Evolutionary conservation across 1,284 basidiomycete genomes (phyloP).

Genomic region (Boletus semigastroideus): DNA sequence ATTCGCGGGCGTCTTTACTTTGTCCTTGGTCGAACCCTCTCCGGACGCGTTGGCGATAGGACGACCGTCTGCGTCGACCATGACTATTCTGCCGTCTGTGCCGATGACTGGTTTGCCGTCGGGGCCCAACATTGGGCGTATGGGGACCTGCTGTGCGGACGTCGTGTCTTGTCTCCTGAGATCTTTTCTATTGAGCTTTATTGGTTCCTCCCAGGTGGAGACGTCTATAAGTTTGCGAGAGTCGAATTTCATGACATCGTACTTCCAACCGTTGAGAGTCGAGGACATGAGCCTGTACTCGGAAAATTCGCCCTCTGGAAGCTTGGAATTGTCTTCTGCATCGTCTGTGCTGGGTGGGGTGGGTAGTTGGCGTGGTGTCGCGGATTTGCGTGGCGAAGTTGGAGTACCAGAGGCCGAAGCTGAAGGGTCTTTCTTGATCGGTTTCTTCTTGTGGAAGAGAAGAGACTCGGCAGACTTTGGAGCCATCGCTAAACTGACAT

Average conservation of each 20-base stretch:
- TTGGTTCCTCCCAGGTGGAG: slow-evolving; percentile 61
- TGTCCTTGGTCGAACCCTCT: slow-evolving; percentile 41
- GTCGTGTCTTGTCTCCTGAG: slow-evolving; percentile 51
- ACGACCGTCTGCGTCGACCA: slow-evolving; percentile 75
- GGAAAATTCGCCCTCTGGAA: slow-evolving; percentile 61
- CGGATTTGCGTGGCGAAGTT: slow-evolving; percentile 29
- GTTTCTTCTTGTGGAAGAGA: slow-evolving; percentile 36
- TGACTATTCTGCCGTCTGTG: slow-evolving; percentile 69
- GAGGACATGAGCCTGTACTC: slow-evolving; percentile 77
- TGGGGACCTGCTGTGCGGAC: slow-evolving; percentile 45
- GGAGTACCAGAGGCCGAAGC: slow-evolving; percentile 7
- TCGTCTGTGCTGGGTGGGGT: slow-evolving; percentile 37
- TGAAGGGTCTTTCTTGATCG: slow-evolving; percentile 23
- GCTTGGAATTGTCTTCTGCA: slow-evolving; percentile 47
- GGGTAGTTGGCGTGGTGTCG: slow-evolving; percentile 32
- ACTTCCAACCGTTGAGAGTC: slow-evolving; percentile 78
- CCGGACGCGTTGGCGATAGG: slow-evolving; percentile 54
- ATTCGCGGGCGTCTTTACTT: slow-evolving; percentile 43
- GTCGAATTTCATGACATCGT: slow-evolving; percentile 83
- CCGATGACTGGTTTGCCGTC: slow-evolving; percentile 81
- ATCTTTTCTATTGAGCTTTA: slow-evolving; percentile 86
- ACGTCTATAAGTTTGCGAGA: slow-evolving; percentile 68
- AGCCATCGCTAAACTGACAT: slow-evolving; percentile 14
- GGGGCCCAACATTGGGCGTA: slow-evolving; percentile 67
- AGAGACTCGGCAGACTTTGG: slow-evolving; percentile 33